Base-by-base conservation (phyloP, 2,329 filamentous ascomycete species). In the Claviceps digitariae region DNA sequence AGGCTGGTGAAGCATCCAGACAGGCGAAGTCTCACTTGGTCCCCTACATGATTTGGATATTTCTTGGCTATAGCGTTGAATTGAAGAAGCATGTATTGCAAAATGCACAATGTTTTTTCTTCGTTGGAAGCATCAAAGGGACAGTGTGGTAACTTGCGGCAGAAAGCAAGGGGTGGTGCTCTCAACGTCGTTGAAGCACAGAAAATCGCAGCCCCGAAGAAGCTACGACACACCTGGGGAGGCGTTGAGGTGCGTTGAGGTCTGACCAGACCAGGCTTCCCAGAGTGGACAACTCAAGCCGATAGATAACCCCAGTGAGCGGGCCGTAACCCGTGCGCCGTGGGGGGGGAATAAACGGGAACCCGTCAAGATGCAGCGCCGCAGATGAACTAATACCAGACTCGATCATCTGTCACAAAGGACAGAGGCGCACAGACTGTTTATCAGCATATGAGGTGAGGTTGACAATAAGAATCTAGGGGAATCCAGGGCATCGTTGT, bases 341-440 rank as follows among this genome's bases (percentile, higher is more conserved):
- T 50, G 23, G 29, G n/a, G 15, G 25, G 41, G 21, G 10, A 34
- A 27, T 29, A n/a, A n/a, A 21, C 10, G 40, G 29, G 21, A 49
- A 31, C 34, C 20, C 25, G 47, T 27, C 29, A 31, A 29, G 51
- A n/a, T 21, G 29, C 43, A 29, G 52, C 38, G 54, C 41, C 48
- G 58, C 57, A 57, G 45, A 57, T 66, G 62, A 65, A 6, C 25
- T 25, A 46, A 44, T 25, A 44, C 20, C 20, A 23, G 41, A 44
- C 20, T 44, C 3, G 4, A 29, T 46, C 44, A 46, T 61, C 59
- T 65, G 59, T 66, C 63, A 66, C 52, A 64, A 64, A 61, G 57
- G 50, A 63, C 61, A 56, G 58, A 52, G n/a, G 17, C 36, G 48
- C 54, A 51, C 31, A 51, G 31, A 51, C 48, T 25, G n/a, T 40